Base-by-base conservation (phyloP, 2,329 filamentous ascomycete genomes). In the Colletotrichum horii region DNA sequence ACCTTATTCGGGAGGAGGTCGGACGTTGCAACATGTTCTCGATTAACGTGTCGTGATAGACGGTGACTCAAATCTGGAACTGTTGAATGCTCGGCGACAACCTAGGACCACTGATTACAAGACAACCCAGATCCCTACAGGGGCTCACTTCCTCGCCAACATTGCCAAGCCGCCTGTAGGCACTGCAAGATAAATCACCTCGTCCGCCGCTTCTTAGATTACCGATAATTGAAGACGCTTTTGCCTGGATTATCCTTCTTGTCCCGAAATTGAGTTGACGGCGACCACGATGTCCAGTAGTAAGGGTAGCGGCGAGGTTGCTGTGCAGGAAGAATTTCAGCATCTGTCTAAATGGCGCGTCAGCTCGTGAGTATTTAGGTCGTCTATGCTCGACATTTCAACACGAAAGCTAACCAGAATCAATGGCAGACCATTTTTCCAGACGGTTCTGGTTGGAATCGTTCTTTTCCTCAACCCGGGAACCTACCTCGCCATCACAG, bases 181-280 rank as follows among this genome's bases (percentile, higher is more conserved):
- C 43, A 16, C n/a, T 4, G n/a, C 43, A 52, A 4, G 43, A 52
- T 3, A 52, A 22, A 22, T 12, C 9, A 52, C 43, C 43, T 52
- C 43, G n/a, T 2, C 43, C 43, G 6, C n/a, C 12, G n/a, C 24
- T 14, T 4, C 43, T 3, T 16, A 22, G n/a, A 4, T 22, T 22
- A 1, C 6, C n/a, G n/a, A n/a, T 4, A 8, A 3, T 22, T n/a
- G 0, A 52, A 2, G 43, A 4, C n/a, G 6, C 14, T 22, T 52
- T 3, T 22, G 43, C 43, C 43, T 52, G 43, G 14, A 19, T 52
- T 12, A 14, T 52, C 43, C 11, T 52, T 48, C 14, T 6, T 1
- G 22, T 8, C 11, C 43, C 2, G 11, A 14, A 14, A 11, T 24
- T 4, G 19, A 52, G n/a, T 52, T 2, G 12, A 1, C n/a, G 11